Percentiles rank a stretch among this genome's conserved stretches.
Evolutionary conservation across 306 rosid species (phyloP).

Genomic region (Arachis hypogaea): DNA sequence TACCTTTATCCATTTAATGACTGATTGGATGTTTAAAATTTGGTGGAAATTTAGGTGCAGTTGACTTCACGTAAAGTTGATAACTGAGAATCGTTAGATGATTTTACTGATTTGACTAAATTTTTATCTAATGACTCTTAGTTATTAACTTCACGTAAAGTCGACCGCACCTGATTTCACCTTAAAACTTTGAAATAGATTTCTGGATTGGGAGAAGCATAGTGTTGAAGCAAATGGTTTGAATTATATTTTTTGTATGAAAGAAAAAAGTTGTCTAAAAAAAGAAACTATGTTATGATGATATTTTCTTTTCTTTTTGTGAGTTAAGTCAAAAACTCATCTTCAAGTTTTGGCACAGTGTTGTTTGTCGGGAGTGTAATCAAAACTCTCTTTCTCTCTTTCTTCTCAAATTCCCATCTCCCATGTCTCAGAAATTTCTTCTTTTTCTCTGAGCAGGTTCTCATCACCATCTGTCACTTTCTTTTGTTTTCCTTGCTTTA

Average conservation of each 20-base stretch:
- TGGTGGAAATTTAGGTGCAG: too few relatives aligned
- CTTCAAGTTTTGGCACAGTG: conserved; percentile 70
- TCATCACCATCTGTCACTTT: conserved; percentile 57
- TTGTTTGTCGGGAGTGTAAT: conserved; percentile 67
- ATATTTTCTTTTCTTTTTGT: background rate
- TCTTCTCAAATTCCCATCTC: too few relatives aligned
- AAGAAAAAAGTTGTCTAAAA: too few relatives aligned
- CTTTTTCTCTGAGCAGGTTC: conserved; percentile 27
- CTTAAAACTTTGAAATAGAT: background rate
- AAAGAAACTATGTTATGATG: too few relatives aligned
- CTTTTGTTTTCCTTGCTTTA: conserved; percentile 51
- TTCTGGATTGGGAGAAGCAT: conserved; percentile 27
- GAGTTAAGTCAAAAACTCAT: conserved; percentile 56
- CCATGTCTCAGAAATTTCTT: too few relatives aligned
- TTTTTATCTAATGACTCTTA: too few relatives aligned
- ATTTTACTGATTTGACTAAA: too few relatives aligned
- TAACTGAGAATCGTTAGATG: too few relatives aligned
- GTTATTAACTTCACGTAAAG: too few relatives aligned
- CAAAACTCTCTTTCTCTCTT: conserved; percentile 33
- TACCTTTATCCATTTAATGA: too few relatives aligned
- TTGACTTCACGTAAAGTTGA: too few relatives aligned
- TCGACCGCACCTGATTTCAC: too few relatives aligned
- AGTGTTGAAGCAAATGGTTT: conserved; percentile 24
- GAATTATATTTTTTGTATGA: background rate
- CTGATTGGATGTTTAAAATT: background rate